Conservation (phyloP, 768 basidiomycete genomes). For the Tulasnella sp. region DNA sequence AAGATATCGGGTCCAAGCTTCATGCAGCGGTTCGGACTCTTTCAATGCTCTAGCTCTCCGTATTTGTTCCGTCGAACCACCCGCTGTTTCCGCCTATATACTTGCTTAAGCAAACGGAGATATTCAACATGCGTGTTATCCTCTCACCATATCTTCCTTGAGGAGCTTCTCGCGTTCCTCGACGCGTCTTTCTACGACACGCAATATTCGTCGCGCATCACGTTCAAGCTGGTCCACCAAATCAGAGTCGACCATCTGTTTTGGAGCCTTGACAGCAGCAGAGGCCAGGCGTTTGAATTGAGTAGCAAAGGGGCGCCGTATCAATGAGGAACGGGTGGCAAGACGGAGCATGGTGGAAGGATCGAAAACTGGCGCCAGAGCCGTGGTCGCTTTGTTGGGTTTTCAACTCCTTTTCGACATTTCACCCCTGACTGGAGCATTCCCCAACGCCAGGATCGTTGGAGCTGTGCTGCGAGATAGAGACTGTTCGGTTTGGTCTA, state of each 20-base stretch:
- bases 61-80: conserved; percentile 46
- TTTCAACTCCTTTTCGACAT: background rate
- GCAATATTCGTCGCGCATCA: conserved; percentile 43
- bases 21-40: conserved; percentile 55
- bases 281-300: background rate
- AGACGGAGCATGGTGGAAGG: too few relatives aligned
- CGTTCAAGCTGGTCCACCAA: conserved; percentile 26
- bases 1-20: conserved; percentile 58
- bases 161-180: conserved; percentile 38
- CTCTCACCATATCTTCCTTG: conserved; percentile 31
- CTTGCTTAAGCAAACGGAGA: background rate
- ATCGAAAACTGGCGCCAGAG: background rate
- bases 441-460: too few relatives aligned
- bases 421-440: background rate
- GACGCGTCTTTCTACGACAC: conserved; percentile 44
- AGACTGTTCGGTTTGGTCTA: too few relatives aligned
- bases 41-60: conserved; percentile 49
- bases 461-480: too few relatives aligned
- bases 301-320: too few relatives aligned
- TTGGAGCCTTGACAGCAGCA: background rate
- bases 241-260: background rate
- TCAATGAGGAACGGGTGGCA: too few relatives aligned
- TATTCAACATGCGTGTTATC: background rate
- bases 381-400: background rate
- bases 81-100: conserved; percentile 14